Conservation (phyloP, 371 early-diverging fungal genomes). For the Mortierella sp. region DNA sequence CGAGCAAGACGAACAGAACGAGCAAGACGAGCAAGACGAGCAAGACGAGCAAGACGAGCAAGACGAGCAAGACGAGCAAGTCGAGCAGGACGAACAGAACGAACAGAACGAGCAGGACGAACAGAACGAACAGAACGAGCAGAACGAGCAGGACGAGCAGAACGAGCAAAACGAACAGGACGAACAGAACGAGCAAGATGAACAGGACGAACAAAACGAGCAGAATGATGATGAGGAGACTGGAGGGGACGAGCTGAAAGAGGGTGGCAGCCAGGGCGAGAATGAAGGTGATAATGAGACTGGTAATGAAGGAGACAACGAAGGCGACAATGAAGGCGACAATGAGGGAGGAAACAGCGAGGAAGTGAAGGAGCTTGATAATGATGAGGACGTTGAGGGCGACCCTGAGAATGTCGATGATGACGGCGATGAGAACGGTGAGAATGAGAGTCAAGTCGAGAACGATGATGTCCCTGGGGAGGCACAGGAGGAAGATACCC, state of each 20-base stretch:
- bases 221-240: not conserved
- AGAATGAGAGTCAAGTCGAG: not conserved
- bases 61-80: not conserved
- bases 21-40: not conserved
- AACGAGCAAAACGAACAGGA: not conserved
- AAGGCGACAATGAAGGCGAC: not conserved
- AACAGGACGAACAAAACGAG: not conserved
- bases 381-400: not conserved
- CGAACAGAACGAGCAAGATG: not conserved
- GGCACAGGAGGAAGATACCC: not conserved
- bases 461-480: not conserved
- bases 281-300: not conserved
- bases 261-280: not conserved
- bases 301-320: not conserved
- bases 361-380: not conserved
- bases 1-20: slow-evolving; percentile 5
- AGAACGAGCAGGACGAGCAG: not conserved
- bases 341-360: not conserved
- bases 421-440: not conserved
- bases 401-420: not conserved
- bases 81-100: not conserved
- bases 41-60: not conserved
- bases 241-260: too few relatives aligned
- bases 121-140: not conserved
- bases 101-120: not conserved